Evolutionary conservation across 2,329 filamentous ascomycete species (phyloP), one percentile per base, ranked within the genome.

Genomic region (Venturia carpophila): DNA sequence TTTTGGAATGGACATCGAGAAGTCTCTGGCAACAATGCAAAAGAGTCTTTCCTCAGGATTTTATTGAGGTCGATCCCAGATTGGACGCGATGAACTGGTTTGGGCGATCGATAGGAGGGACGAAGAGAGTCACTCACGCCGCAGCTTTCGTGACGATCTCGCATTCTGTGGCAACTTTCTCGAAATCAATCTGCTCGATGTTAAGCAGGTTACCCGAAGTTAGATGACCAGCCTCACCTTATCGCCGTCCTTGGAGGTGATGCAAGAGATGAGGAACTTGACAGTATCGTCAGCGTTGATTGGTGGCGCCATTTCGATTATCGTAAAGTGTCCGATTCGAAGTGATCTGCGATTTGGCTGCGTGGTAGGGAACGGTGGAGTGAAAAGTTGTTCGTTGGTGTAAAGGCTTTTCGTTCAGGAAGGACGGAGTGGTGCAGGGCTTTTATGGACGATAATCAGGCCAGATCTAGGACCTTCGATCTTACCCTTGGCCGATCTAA

Each of bases 251-350:
- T 47, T 58, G 30, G 37, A 37, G 19, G 27, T 55, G 30, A 64
- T 64, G 52, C 63, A 64, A 27, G 45, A 27, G 39, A 64, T 64
- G 10, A 64, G 21, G 34, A 64, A 58, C 39, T 64, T 58, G 42
- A 64, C 45, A 7, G 43, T 64, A 10, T 64, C 63, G 21, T 55
- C 62, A 19, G 62, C n/a, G 17, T 15, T 39, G 47, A 43, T 63
- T 9, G 60, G 62, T 9, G 60, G 62, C 3, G 42, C 47, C 62
- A 63, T 63, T 52, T 17, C 43, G n/a, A 17, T 7, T 47, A 6
- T 19, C 37, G 17, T 37, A 11, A 2, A 17, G 24, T 27, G 10
- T 43, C 3, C 11, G 27, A 21, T 52, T 21, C 21, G 47, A 52
- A 27, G 21, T 6, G 47, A 52, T 27, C 11, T 15, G 10, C 4